A percentile compares a stretch with the other conserved stretches of the same genome.
Conservation (phyloP, 2,329 filamentous ascomycete species). For the Diplodia scrobiculata region DNA sequence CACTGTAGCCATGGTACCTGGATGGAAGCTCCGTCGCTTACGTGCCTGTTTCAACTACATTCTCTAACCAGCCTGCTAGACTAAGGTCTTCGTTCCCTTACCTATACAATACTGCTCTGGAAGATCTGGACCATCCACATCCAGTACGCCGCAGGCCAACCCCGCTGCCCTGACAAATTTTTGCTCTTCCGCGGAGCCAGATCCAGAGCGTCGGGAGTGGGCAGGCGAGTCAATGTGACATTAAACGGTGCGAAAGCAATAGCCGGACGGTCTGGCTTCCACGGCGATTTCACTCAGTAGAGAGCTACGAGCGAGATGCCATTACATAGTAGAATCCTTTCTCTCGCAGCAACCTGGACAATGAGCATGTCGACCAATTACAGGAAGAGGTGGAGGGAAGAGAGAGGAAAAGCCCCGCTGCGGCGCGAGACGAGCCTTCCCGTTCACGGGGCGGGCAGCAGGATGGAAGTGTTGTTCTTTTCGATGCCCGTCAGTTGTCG, state of each 20-base stretch:
- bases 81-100: background rate
- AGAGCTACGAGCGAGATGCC: conserved; percentile 8
- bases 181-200: background rate
- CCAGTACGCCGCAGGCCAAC: background rate
- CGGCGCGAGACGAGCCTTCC: conserved; percentile 9
- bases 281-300: conserved; percentile 5
- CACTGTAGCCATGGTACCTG: background rate
- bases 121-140: background rate
- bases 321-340: conserved; percentile 10
- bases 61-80: no score
- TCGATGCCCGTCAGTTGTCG: background rate
- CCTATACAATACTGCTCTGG: background rate
- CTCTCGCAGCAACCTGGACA: background rate
- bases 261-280: background rate
- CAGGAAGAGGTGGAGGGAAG: background rate
- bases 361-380: background rate
- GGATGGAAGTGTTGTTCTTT: background rate
- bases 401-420: background rate
- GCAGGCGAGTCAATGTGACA: background rate
- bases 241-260: background rate
- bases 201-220: background rate
- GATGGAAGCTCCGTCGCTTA: background rate
- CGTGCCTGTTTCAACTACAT: background rate
- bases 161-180: background rate
- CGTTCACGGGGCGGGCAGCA: background rate